Conservation (phyloP, 106 monocot species). For the Gastrodia elata region DNA sequence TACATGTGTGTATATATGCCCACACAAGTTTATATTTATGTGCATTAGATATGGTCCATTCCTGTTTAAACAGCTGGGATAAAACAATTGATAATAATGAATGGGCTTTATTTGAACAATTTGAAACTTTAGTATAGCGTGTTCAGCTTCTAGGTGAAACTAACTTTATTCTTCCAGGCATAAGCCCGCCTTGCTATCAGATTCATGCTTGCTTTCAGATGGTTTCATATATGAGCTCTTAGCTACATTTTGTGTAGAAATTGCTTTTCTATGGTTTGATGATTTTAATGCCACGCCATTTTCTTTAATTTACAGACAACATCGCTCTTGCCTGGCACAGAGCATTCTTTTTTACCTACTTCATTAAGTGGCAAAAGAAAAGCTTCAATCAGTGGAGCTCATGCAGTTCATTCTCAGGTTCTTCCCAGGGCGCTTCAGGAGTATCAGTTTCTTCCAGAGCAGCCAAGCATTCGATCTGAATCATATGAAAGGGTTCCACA, state of each 20-base stretch:
- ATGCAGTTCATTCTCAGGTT: constrained; percentile 41
- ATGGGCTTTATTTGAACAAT: no score
- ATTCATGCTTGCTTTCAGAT: neutral
- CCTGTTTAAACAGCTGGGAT: no score
- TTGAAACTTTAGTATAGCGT: no score
- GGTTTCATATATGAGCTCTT: no score
- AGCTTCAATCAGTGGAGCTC: constrained; percentile 25
- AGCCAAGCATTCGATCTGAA: constrained; percentile 65
- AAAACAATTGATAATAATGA: no score
- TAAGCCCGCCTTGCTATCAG: no score
- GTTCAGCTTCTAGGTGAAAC: no score
- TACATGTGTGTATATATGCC: no score
- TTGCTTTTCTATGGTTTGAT: neutral
- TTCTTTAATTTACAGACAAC: constrained; percentile 42
- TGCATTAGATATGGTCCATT: no score
- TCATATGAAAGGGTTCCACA: constrained; percentile 53
- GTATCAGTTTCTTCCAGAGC: constrained; percentile 97
- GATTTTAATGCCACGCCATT: neutral
- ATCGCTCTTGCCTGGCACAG: constrained; percentile 47
- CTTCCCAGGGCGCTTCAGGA: constrained; percentile 67
- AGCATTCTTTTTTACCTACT: constrained; percentile 40
- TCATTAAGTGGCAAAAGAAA: constrained; percentile 63
- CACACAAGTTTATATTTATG: no score
- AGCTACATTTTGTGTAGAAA: no score
- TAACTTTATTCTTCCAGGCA: no score